Conservation (phyloP, 768 basidiomycete species). For the Mycena metata region DNA sequence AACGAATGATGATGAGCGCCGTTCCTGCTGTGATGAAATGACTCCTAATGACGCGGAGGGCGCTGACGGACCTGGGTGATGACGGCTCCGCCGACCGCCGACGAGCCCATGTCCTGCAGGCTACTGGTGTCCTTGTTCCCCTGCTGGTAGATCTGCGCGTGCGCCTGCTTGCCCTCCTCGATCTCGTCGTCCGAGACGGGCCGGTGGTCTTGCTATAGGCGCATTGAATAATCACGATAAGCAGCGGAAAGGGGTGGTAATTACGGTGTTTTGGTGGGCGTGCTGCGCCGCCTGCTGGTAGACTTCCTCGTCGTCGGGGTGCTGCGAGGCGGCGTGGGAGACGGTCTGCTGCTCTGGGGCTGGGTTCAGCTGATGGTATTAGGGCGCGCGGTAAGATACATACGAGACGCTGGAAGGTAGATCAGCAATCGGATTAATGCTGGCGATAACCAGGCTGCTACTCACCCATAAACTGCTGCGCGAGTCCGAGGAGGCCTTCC, state of each 20-base stretch:
- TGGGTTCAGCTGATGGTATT: not conserved
- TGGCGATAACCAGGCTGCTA: not conserved
- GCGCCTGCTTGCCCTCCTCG: slow-evolving; percentile 23
- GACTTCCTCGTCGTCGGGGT: slow-evolving; percentile 25
- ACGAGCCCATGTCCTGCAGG: slow-evolving; percentile 7
- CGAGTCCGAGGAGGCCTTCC: slow-evolving; percentile 22
- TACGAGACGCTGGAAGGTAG: slow-evolving; percentile 4
- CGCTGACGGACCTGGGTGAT: slow-evolving; percentile 20
- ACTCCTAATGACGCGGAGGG: not conserved
- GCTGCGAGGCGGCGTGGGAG: slow-evolving; percentile 17
- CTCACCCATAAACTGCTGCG: slow-evolving; percentile 28
- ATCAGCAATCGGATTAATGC: slow-evolving; percentile 21
- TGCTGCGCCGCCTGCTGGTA: slow-evolving; percentile 21
- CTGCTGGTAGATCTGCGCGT: slow-evolving; percentile 30
- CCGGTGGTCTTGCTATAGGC: not conserved
- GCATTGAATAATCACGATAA: not conserved
- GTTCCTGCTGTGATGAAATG: not conserved
- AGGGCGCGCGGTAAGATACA: not conserved
- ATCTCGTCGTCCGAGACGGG: slow-evolving; percentile 25
- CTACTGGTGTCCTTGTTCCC: not conserved
- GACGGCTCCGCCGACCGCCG: slow-evolving; percentile 28
- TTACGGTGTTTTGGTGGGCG: slow-evolving; percentile 12
- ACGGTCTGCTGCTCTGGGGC: slow-evolving; percentile 9
- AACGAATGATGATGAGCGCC: not conserved
- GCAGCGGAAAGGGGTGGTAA: not conserved